Base-by-base conservation (phyloP, 139 green algal species). In the Auxenochlorella pyrenoidosa region DNA sequence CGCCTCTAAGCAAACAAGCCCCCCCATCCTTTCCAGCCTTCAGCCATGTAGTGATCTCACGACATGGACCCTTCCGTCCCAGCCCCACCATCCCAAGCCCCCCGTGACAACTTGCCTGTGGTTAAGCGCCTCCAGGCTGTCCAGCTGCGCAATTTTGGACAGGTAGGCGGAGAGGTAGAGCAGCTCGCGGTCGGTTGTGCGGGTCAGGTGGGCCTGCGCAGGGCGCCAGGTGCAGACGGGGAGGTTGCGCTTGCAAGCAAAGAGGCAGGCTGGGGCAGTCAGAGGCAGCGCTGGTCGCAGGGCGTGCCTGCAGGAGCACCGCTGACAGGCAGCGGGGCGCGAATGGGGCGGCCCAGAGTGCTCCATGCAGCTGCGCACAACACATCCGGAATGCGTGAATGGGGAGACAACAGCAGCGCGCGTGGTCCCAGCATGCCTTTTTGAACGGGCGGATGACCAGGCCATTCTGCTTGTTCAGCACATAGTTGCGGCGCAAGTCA, bases 401-500 rank as follows among this genome's bases (percentile, higher is more conserved):
- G n/a, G n/a, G n/a, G n/a, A n/a, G n/a, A n/a, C n/a, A n/a, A n/a
- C n/a, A n/a, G n/a, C n/a, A n/a, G n/a, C n/a, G n/a, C n/a, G n/a
- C n/a, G n/a, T n/a, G n/a, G n/a, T n/a, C n/a, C n/a, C n/a, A n/a
- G n/a, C 72, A 15, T 32, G 26, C 73, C 43, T 95, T 94, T 51
- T 92, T 94, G 89, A 95, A 99, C 6, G 97, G 96, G 6, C 94
- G 90, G 86, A 99, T 99, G 28, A 97, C 94, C n/a, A 99, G 93
- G 13, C 96, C 97, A 44, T 96, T 90, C 71, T 84, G 94, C 86
- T 94, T 94, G 89, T 99, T 99, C 93, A 99, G 96, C 15, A 99
- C 92, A 83, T 96, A 99, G 91, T 99, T 99, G 41, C 97, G 90
- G 71, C 94, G 90, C 28, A 99, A 91, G 90, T 99, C 97, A 86